phyloP scores from a whole-genome alignment of 768 basidiomycete species.

The Gymnopilus junonius region DNA sequence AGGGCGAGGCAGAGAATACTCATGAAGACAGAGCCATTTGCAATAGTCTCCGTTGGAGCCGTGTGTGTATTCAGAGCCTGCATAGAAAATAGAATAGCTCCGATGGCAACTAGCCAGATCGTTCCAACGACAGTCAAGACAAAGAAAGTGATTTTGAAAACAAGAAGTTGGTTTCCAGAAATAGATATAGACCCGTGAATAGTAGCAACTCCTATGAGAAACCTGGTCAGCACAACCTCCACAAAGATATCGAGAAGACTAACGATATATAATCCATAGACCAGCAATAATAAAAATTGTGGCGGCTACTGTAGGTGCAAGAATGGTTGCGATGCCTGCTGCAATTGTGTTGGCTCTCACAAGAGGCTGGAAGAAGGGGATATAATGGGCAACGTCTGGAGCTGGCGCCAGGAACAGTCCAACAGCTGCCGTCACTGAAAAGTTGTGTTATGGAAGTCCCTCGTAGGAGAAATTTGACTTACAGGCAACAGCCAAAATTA shows the following conservation, averaged over 20 bases:
- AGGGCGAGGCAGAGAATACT: constrained; percentile 60
- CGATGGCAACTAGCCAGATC: constrained; percentile 68
- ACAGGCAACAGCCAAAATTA: constrained; percentile 65
- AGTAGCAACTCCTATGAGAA: constrained; percentile 50
- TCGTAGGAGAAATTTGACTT: constrained; percentile 35
- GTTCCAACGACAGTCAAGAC: constrained; percentile 55
- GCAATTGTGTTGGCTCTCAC: constrained; percentile 52
- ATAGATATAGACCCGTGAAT: constrained; percentile 64
- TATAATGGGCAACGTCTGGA: constrained; percentile 73
- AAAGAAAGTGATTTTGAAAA: constrained; percentile 69
- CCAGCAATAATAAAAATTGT: constrained; percentile 62
- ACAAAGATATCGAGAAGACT: constrained; percentile 28
- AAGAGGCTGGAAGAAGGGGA: constrained; percentile 65
- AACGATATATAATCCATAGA: constrained; percentile 58
- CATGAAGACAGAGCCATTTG: constrained; percentile 77
- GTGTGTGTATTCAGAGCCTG: constrained; percentile 53
- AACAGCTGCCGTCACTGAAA: constrained; percentile 68
- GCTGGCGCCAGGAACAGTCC: constrained; percentile 71
- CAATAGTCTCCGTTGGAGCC: constrained; percentile 49
- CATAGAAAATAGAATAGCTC: constrained; percentile 71
- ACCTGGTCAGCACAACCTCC: constrained; percentile 8
- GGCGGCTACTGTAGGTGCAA: constrained; percentile 69
- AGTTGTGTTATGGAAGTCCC: constrained; percentile 9
- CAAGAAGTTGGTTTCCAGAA: constrained; percentile 60
- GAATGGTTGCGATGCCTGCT: constrained; percentile 66